Percentiles rank a stretch among this genome's conserved stretches.
Evolutionary conservation across 1,139 yeast genomes (phyloP).

Genomic region (Diutina neorugosa): DNA sequence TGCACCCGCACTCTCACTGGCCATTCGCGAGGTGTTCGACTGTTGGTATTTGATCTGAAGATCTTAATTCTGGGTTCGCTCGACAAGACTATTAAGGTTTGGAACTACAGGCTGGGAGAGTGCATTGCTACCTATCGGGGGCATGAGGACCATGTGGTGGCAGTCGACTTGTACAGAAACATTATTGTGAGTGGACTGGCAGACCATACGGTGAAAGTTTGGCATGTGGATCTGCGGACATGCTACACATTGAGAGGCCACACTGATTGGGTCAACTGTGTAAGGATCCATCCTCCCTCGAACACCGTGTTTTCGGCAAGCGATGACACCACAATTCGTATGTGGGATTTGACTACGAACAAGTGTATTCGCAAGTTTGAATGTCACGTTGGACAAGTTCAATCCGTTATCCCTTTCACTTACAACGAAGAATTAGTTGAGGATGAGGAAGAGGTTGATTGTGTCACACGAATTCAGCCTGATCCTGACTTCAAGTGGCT

Average conservation of each 20-base stretch:
- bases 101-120: slow-evolving; percentile 93
- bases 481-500: neutral
- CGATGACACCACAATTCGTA: slow-evolving; percentile 82
- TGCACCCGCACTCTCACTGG: slow-evolving; percentile 69
- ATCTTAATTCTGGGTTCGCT: slow-evolving; percentile 86
- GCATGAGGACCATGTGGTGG: slow-evolving; percentile 75
- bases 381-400: slow-evolving; percentile 80
- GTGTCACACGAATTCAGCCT: neutral
- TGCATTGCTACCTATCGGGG: slow-evolving; percentile 91
- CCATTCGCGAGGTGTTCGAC: slow-evolving; percentile 75
- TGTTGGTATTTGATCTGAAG: slow-evolving; percentile 75
- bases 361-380: slow-evolving; percentile 66
- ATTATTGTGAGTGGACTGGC: slow-evolving; percentile 90
- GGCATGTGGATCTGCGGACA: slow-evolving; percentile 92
- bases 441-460: slow-evolving; percentile 18
- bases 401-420: slow-evolving; percentile 74
- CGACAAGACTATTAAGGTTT: slow-evolving; percentile 84
- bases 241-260: slow-evolving; percentile 92
- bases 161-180: slow-evolving; percentile 70
- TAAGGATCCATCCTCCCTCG: slow-evolving; percentile 71
- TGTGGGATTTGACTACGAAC: slow-evolving; percentile 87
- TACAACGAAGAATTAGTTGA: slow-evolving; percentile 40
- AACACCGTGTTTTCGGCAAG: slow-evolving; percentile 76
- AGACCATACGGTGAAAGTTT: slow-evolving; percentile 81
- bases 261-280: slow-evolving; percentile 83